phyloP scores from a whole-genome alignment of 2,329 filamentous ascomycete species.

The Trichoderma gracile region DNA sequence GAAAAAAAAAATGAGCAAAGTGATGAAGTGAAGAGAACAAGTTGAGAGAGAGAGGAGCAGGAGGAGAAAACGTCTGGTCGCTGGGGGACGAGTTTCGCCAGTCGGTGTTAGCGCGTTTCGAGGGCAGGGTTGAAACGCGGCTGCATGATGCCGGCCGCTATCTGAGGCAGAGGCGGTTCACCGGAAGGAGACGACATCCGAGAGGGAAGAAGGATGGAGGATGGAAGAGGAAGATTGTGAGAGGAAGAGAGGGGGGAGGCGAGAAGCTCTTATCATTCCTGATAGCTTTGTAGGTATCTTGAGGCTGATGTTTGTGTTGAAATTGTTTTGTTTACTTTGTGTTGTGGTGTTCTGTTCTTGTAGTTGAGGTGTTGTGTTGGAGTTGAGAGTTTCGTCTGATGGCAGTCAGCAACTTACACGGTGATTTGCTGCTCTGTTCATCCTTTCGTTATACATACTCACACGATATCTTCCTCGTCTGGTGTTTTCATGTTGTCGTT shows the following conservation, averaged over 20 bases:
- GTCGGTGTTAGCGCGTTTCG: constrained; percentile 53
- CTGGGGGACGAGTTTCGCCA: constrained; percentile 41
- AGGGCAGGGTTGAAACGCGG: constrained; percentile 20
- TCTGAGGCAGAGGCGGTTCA: constrained; percentile 15
- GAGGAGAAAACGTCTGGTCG: constrained; percentile 11
- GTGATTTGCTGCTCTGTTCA: too few species aligned
- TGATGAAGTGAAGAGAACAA: too few species aligned
- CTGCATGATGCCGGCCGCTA: constrained; percentile 11
- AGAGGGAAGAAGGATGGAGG: not conserved
- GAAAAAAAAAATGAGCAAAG: too few species aligned
- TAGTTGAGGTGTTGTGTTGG: not conserved
- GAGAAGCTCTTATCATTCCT: too few species aligned
- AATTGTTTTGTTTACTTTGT: not conserved
- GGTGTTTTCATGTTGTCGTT: too few species aligned
- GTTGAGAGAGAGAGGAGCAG: not conserved
- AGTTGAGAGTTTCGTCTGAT: not conserved
- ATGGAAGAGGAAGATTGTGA: too few species aligned
- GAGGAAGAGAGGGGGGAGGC: too few species aligned
- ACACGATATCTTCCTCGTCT: too few species aligned
- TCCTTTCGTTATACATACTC: too few species aligned
- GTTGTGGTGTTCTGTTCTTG: not conserved
- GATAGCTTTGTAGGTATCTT: too few species aligned
- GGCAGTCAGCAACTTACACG: not conserved
- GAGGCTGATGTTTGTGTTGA: too few species aligned
- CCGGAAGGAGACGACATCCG: constrained; percentile 10